These are phyloP conservation scores for Teunomyces panamensis DNA, from an alignment of 805 yeast species.

Conservation along the genomic window DNA sequence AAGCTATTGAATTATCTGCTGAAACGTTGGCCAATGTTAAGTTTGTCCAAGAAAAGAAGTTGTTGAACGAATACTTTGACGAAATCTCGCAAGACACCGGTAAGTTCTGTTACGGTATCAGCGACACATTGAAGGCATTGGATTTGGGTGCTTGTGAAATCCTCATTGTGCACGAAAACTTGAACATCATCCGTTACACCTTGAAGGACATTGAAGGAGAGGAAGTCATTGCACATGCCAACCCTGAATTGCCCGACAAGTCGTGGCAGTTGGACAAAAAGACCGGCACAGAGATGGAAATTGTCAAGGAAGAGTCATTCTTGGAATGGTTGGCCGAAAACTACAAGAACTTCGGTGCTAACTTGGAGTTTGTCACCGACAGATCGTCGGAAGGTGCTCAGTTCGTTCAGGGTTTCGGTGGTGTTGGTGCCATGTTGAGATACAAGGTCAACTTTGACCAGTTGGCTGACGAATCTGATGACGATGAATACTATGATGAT, in stretches of 20 bases:
- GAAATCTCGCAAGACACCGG: conserved; percentile 98
- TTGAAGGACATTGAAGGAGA: conserved; percentile 80
- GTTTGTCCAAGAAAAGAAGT: conserved; percentile 96
- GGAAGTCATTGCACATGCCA: conserved; percentile 68
- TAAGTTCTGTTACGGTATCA: conserved; percentile 95
- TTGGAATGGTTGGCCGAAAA: conserved; percentile 98
- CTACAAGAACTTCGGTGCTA: conserved; percentile 91
- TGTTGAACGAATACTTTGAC: conserved; percentile 87
- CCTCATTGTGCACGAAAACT: conserved; percentile 88
- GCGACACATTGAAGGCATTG: conserved; percentile 92
- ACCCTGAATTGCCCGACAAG: conserved; percentile 72
- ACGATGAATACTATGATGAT: conserved; percentile 77
- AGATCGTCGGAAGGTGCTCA: conserved; percentile 98
- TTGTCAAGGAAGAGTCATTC: conserved; percentile 76
- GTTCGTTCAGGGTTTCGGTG: conserved; percentile 97
- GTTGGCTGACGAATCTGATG: conserved; percentile 83
- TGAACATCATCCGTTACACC: conserved; percentile 79
- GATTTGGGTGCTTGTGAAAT: conserved; percentile 96
- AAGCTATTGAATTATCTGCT: conserved; percentile 96
- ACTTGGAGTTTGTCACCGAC: conserved; percentile 94
- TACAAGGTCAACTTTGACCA: conserved; percentile 97
- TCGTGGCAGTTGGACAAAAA: conserved; percentile 74
- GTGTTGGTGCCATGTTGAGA: conserved; percentile 94
- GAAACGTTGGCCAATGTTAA: conserved; percentile 96
- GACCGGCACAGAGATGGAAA: conserved; percentile 91